phyloP scores from a whole-genome alignment of 192 early-diverging fungal genomes.

The Martensiomyces pterosporus region DNA sequence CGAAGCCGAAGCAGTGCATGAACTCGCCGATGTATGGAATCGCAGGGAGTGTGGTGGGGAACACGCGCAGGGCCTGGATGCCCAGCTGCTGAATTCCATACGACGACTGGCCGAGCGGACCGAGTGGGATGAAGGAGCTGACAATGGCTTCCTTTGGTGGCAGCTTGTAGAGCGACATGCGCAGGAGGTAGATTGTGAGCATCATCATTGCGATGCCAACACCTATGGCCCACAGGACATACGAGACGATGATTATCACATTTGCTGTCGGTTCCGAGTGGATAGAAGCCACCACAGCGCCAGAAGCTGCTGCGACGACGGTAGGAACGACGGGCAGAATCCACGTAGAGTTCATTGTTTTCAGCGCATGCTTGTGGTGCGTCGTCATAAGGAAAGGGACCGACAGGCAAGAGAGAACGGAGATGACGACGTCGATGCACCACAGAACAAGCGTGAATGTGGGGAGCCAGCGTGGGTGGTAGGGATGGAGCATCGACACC shows the following conservation, averaged over 20 bases:
- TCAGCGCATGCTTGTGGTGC: constrained; percentile 43
- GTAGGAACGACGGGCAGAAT: constrained; percentile 52
- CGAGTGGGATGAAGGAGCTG: constrained; percentile 50
- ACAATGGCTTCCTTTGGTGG: constrained; percentile 53
- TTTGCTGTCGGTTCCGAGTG: constrained; percentile 10
- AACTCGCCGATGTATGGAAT: constrained; percentile 25
- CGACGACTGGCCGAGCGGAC: constrained; percentile 51
- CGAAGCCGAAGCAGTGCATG: constrained; percentile 26
- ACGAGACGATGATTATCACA: constrained; percentile 38
- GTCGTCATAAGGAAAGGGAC: constrained; percentile 44
- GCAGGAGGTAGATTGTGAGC: constrained; percentile 45
- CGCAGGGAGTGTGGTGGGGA: constrained; percentile 25
- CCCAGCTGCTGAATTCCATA: constrained; percentile 52
- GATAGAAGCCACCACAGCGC: constrained; percentile 29
- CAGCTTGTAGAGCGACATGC: constrained; percentile 46
- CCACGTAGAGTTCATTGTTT: constrained; percentile 44
- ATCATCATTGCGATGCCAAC: constrained; percentile 43
- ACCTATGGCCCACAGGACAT: constrained; percentile 51
- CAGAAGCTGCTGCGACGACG: constrained; percentile 47
- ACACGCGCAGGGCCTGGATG: constrained; percentile 20
- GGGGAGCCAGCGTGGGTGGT: constrained; percentile 29
- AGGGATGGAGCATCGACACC: constrained; percentile 15
- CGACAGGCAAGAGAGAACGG: constrained; percentile 24
- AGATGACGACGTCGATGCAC: constrained; percentile 39
- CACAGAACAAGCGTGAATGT: constrained; percentile 44